Base-by-base conservation (phyloP, 768 basidiomycete genomes). In the Rhodotorula kratochvilovae region DNA sequence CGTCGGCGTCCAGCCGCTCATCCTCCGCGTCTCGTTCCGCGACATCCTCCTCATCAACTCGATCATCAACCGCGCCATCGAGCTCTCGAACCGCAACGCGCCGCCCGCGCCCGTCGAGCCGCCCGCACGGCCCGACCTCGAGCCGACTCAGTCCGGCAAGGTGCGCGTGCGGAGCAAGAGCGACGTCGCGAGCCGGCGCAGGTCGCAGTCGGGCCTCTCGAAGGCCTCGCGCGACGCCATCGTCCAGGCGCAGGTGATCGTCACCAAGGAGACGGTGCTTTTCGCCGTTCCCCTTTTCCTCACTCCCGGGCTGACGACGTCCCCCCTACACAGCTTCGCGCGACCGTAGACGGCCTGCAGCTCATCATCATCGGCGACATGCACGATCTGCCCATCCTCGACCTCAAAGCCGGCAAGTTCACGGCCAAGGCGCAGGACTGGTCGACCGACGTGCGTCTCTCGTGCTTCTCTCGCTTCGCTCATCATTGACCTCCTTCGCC, bases 21-120 rank as follows among this genome's bases (percentile, higher is more conserved):
- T 97, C 64, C 89, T 99, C 80, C 86, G 96, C 35, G 92, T 92
- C n/a, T 97, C 95, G 0, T 92, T 93, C 77, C 87, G 91, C 29
- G 96, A 99, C 79, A 91, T 98, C 79, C 87, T 86, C 74, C 85
- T 98, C 73, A 97, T 98, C 74, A 87, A 85, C 57, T 82, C 87
- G 7, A 94, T 95, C 71, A 85, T 90, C 76, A 91, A 92, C 79
- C 91, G 89, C 71, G 96, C 92, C 1, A 81, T 91, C 46, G 88
- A 89, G 67, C 83, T 92, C n/a, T 92, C 90, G 73, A 77, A 77
- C 12, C 70, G 74, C 56, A 50, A 66, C 55, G 56, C 66, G 33
- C 31, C 65, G 29, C 10, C 50, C 15, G 27, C 21, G 3, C 21
- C 53, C 5, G 60, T 55, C 4, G 65, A 67, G 12, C 8, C 23